These are phyloP conservation scores for Kentomonas sorsogonicus DNA, from an alignment of 208 protist genomes.

Conservation along the genomic window DNA sequence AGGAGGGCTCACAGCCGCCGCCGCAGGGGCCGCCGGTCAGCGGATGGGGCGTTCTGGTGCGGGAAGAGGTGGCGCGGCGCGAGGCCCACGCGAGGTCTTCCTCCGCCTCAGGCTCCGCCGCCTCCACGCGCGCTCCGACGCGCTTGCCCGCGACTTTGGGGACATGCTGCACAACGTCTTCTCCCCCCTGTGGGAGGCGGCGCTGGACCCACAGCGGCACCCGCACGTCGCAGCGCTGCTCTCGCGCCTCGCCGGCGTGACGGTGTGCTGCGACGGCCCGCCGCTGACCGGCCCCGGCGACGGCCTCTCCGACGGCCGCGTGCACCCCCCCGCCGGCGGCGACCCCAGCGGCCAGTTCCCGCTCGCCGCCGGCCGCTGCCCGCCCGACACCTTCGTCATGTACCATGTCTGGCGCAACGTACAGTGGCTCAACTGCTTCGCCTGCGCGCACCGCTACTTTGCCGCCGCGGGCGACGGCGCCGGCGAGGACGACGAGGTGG, in stretches of 20 bases:
- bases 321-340: neutral
- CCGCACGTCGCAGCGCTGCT: conserved; percentile 4
- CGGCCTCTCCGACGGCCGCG: neutral
- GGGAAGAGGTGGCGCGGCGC: conserved; percentile 9
- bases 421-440: conserved; percentile 92
- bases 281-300: neutral
- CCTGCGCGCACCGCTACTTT: conserved; percentile 22
- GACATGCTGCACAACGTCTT: conserved; percentile 96
- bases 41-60: neutral
- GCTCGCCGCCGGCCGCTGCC: conserved; percentile 55
- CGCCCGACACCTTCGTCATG: conserved; percentile 97
- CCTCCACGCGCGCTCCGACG: conserved; percentile 16
- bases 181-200: conserved; percentile 94
- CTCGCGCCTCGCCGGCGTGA: conserved; percentile 9
- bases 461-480: neutral
- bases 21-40: neutral
- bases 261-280: neutral
- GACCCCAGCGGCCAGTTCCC: conserved; percentile 24
- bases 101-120: conserved; percentile 21
- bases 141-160: conserved; percentile 43
- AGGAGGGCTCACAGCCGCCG: neutral
- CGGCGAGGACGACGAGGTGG: neutral
- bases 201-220: conserved; percentile 51
- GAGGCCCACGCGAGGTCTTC: neutral
- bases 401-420: conserved; percentile 98